Conservation (phyloP, 75 land plant species). For the Pseudotsuga menziesii region DNA sequence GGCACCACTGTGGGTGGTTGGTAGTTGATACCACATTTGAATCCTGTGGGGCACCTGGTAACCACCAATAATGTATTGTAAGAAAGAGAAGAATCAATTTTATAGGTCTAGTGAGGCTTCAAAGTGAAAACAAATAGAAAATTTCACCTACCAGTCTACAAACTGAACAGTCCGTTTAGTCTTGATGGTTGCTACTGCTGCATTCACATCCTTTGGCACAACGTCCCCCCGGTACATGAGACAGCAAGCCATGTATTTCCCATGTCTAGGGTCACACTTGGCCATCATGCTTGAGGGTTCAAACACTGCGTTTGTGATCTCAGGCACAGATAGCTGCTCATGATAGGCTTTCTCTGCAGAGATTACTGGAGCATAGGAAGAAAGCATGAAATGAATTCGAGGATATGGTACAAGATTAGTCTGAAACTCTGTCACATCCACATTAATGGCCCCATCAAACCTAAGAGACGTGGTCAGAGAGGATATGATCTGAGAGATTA, state of each 20-base stretch:
- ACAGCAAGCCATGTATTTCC: conserved; percentile 59
- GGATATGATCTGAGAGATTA: conserved; percentile 69
- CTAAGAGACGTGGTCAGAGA: conserved; percentile 56
- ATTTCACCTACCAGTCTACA: conserved; percentile 39
- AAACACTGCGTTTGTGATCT: conserved; percentile 56
- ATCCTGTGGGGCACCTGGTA: conserved; percentile 51
- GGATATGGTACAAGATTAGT: conserved; percentile 68
- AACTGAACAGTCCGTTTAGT: conserved; percentile 63
- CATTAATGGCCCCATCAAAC: conserved; percentile 67
- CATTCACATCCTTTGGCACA: conserved; percentile 65
- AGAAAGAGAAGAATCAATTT: not conserved
- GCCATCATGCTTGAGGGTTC: conserved; percentile 75
- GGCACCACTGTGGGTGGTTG: conserved; percentile 63
- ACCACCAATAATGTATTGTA: too few species aligned
- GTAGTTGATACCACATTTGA: conserved; percentile 56
- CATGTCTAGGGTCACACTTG: conserved; percentile 57
- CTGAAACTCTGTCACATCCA: conserved; percentile 69
- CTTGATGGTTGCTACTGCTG: conserved; percentile 70
- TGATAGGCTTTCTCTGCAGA: conserved; percentile 50
- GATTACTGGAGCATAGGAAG: conserved; percentile 58
- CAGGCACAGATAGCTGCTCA: conserved; percentile 72
- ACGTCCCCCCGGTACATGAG: conserved; percentile 59
- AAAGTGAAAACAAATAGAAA: not conserved
- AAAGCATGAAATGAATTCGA: conserved; percentile 72
- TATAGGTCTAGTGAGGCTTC: conserved; percentile 19